These are phyloP conservation scores for Lentinus tigrinus DNA, from an alignment of 768 basidiomycete species.

Conservation along the genomic window DNA sequence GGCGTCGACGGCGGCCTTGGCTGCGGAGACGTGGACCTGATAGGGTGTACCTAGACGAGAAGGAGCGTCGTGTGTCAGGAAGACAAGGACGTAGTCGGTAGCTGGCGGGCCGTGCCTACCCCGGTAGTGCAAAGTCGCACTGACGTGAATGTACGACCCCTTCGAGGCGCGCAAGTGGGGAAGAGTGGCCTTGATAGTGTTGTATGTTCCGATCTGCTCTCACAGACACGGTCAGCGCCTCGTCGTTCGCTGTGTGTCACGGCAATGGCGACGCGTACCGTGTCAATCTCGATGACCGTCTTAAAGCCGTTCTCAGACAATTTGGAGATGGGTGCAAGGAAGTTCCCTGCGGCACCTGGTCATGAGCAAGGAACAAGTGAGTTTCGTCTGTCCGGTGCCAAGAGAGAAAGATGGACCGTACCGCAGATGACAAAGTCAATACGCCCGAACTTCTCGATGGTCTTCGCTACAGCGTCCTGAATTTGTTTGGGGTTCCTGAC, in stretches of 20 bases:
- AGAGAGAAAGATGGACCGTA: constrained; percentile 31
- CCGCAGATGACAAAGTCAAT: constrained; percentile 97
- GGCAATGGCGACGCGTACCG: constrained; percentile 43
- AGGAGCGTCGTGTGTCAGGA: constrained; percentile 6
- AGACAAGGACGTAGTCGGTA: background rate
- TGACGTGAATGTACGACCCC: constrained; percentile 88
- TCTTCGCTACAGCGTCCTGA: constrained; percentile 69
- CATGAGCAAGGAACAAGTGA: background rate
- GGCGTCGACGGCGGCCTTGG: constrained; percentile 93
- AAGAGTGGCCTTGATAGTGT: constrained; percentile 92
- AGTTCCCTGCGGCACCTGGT: constrained; percentile 95
- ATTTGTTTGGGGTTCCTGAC: constrained; percentile 77
- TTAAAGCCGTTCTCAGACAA: constrained; percentile 89
- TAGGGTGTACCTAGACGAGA: constrained; percentile 61
- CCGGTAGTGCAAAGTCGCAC: constrained; percentile 82
- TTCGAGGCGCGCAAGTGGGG: constrained; percentile 64
- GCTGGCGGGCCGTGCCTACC: constrained; percentile 42
- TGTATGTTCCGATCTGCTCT: constrained; percentile 80
- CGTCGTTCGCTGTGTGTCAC: no score
- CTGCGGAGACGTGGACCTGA: constrained; percentile 92
- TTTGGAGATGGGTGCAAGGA: constrained; percentile 80
- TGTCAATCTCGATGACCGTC: constrained; percentile 93
- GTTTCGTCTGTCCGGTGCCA: background rate
- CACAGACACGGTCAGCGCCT: background rate
- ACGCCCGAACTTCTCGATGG: constrained; percentile 74